Base-by-base conservation (phyloP, 306 rosid species). In the Fragaria nilgerrensis region DNA sequence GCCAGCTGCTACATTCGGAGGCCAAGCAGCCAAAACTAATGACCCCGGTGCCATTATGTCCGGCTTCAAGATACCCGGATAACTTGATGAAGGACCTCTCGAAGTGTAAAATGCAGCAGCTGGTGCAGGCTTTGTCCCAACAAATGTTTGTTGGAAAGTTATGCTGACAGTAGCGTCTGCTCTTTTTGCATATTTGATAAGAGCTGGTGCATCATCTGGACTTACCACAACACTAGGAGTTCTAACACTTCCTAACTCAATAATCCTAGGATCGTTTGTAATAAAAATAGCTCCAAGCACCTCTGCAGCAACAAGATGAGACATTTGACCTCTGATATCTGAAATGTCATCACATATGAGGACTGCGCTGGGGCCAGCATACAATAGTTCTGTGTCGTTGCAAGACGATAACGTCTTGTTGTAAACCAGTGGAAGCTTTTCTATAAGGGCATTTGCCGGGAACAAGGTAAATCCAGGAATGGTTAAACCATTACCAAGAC, bases 41-140 rank as follows among this genome's bases (percentile, higher is more conserved):
- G 87, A 20, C 0, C 92, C 95, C 1, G 89, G 92, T 13, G 92
- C 92, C 89, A 88, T 72, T 16, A 90, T 48, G 75, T 88, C 90
- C 1, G 92, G 90, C 75, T 90, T 90, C 39, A 86, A 49, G 47
- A 86, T 22, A 10, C 79, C 25, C 0, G 82, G 87, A 32, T 17
- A 79, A 71, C 82, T 81, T 0, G 58, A 69, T 3, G 88, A 83
- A 71, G 92, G 92, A 16, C 96, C 92, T 82, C 88, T 78, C 44
- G 84, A 82, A 10, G 63, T 61, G 87, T 82, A 90, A 13, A 5
- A 13, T 0, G 96, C 89, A 0, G 62, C 92, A 20, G 87, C 71
- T 0, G 92, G 96, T 25, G 89, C 86, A 67, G 80, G 86, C 59
- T 78, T 80, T 13, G 47, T 69, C 19, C 87, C 86, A 1, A 80